These are phyloP conservation scores for Arthrobotrys megalospora DNA, from an alignment of 2,329 filamentous ascomycete genomes.

Conservation along the genomic window DNA sequence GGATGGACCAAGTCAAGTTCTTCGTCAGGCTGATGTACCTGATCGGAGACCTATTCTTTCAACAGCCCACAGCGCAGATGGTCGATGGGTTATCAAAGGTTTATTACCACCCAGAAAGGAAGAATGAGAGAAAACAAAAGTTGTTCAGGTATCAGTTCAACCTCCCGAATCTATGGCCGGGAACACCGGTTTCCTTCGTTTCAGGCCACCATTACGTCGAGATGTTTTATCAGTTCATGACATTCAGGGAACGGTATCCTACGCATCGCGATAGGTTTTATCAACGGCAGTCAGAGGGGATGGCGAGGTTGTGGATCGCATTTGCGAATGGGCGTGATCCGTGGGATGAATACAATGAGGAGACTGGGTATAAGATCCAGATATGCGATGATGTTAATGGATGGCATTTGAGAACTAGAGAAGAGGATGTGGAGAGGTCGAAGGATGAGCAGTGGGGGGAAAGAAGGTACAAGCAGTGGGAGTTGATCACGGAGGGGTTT, in stretches of 20 bases:
- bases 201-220: conserved; percentile 62
- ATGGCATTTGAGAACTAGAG: conserved; percentile 42
- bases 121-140: conserved; percentile 59
- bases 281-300: conserved; percentile 60
- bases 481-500: conserved; percentile 39
- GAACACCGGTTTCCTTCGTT: conserved; percentile 63
- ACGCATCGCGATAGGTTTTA: conserved; percentile 61
- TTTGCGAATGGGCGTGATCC: conserved; percentile 60
- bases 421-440: conserved; percentile 48
- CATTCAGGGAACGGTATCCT: conserved; percentile 62
- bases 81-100: conserved; percentile 45
- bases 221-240: conserved; percentile 63
- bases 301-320: conserved; percentile 62
- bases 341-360: conserved; percentile 51
- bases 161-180: conserved; percentile 66
- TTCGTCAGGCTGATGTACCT: conserved; percentile 60
- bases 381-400: conserved; percentile 56
- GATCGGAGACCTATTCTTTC: conserved; percentile 62
- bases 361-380: conserved; percentile 44
- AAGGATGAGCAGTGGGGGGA: conserved; percentile 49
- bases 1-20: conserved; percentile 61
- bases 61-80: conserved; percentile 56
- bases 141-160: conserved; percentile 63
- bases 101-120: conserved; percentile 18
- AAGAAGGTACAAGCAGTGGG: conserved; percentile 46